phyloP scores from a whole-genome alignment of 2,329 filamentous ascomycete genomes.

The Bretziella fagacearum region DNA sequence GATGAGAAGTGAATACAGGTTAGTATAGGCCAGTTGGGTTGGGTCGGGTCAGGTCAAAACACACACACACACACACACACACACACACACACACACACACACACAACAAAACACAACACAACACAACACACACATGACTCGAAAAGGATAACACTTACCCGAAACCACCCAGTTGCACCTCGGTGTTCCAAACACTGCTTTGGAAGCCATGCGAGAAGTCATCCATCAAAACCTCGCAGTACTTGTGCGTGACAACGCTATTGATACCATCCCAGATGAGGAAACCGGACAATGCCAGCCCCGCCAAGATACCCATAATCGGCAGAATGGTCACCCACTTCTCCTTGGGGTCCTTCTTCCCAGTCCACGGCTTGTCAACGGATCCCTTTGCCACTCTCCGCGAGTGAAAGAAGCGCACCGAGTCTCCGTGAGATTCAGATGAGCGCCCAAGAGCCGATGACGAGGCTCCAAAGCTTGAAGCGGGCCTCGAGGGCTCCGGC shows the following conservation, averaged over 20 bases:
- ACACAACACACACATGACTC: too few relatives aligned
- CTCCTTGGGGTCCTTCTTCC: conserved; percentile 58
- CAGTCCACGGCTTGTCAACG: conserved; percentile 59
- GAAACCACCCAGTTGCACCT: conserved; percentile 58
- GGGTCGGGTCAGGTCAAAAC: too few relatives aligned
- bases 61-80: too few relatives aligned
- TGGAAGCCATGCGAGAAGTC: conserved; percentile 45
- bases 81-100: too few relatives aligned
- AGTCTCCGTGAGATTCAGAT: conserved; percentile 20
- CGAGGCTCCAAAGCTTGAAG: conserved; percentile 31
- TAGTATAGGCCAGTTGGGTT: too few relatives aligned
- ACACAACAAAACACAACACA: too few relatives aligned
- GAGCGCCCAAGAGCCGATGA: conserved; percentile 23
- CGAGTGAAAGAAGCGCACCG: conserved; percentile 52
- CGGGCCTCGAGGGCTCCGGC: conserved; percentile 28
- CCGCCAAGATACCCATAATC: conserved; percentile 50
- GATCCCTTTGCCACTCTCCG: conserved; percentile 55
- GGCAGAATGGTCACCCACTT: conserved; percentile 79
- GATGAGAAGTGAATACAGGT: too few relatives aligned
- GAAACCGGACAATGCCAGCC: conserved; percentile 50
- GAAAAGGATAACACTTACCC: conserved; percentile 44
- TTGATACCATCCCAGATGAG: conserved; percentile 59
- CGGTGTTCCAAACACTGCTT: conserved; percentile 50
- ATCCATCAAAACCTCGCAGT: conserved; percentile 51
- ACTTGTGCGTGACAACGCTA: conserved; percentile 57